These are phyloP conservation scores for Penicillium angulare DNA, from an alignment of 495 filamentous ascomycete genomes.

Conservation along the genomic window DNA sequence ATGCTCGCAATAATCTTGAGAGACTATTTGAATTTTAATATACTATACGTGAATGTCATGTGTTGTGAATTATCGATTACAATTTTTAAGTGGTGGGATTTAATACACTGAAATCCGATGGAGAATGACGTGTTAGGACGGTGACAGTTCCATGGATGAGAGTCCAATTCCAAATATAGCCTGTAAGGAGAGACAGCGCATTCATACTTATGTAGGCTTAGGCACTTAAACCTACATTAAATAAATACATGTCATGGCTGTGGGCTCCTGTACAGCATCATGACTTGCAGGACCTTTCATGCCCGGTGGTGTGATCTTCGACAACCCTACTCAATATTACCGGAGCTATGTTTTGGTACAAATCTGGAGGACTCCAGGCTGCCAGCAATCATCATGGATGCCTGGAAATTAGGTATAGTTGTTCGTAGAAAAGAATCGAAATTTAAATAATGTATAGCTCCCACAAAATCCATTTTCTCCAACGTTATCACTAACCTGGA, in stretches of 20 bases:
- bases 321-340: conserved; percentile 1
- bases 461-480: background rate
- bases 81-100: background rate
- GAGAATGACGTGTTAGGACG: conserved; percentile 11
- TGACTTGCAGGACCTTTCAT: conserved; percentile 2
- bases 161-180: conserved; percentile 11
- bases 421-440: background rate
- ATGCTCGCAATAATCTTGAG: no score
- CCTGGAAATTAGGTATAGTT: conserved; percentile 7
- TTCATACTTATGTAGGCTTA: no score
- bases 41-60: no score
- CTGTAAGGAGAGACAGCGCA: background rate
- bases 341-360: background rate
- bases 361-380: conserved; percentile 4
- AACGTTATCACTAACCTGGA: background rate
- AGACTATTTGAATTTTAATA: no score
- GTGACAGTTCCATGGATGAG: conserved; percentile 10
- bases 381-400: conserved; percentile 5
- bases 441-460: background rate
- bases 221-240: no score
- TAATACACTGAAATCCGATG: background rate
- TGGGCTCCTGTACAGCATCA: background rate
- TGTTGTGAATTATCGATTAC: background rate
- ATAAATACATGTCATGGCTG: background rate
- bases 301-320: conserved; percentile 5